Conservation (phyloP, 352 stramenopile species). For the Pseudoperonospora humuli region DNA sequence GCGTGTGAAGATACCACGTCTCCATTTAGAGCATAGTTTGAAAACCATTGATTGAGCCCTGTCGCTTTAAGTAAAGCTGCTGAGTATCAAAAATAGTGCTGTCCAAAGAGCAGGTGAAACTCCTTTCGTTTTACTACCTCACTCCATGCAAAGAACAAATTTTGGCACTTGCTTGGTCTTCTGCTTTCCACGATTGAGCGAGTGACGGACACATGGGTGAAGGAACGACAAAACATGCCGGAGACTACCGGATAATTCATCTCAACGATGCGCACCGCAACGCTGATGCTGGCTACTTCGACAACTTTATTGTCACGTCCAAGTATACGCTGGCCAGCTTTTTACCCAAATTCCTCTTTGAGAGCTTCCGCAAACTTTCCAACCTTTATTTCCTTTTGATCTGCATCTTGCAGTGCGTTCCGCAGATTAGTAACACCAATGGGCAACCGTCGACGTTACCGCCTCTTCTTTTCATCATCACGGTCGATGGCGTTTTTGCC, state of each 20-base stretch:
- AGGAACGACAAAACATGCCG: conserved; percentile 9
- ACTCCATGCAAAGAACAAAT: no score
- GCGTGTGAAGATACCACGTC: no score
- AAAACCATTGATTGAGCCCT: background rate
- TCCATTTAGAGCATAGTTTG: no score
- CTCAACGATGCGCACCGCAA: conserved; percentile 55
- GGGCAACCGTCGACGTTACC: no score
- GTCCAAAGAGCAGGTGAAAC: background rate
- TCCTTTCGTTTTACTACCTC: no score
- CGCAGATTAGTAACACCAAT: no score
- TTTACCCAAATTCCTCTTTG: conserved; percentile 87
- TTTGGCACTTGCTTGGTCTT: no score
- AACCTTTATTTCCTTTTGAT: no score
- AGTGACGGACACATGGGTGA: conserved; percentile 22
- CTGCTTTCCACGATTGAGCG: no score
- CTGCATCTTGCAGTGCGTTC: no score
- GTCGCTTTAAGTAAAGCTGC: background rate
- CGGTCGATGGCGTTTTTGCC: conserved; percentile 83
- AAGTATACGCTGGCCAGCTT: conserved; percentile 89
- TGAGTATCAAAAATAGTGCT: background rate
- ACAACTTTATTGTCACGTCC: conserved; percentile 88
- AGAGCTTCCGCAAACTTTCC: no score
- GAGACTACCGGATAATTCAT: conserved; percentile 53
- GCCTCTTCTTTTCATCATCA: no score
- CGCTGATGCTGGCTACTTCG: conserved; percentile 49